Evolutionary conservation across 2,329 filamentous ascomycete species (phyloP).

Genomic region (Metarhizium brunneum): DNA sequence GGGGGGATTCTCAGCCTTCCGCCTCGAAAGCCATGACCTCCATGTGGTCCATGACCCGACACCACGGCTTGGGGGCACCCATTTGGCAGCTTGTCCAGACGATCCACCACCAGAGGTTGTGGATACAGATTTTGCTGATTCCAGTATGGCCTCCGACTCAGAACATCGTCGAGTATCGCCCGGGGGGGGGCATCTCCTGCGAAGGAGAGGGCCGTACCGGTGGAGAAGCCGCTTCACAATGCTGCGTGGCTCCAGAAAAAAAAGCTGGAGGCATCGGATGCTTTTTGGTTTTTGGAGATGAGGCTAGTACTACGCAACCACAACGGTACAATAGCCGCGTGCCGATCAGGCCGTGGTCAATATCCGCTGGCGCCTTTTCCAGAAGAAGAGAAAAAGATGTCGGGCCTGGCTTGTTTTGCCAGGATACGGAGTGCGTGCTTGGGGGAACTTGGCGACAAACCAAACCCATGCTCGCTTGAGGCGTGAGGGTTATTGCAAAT

Average conservation of each 20-base stretch:
- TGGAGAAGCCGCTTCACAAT: background rate
- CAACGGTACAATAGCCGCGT: too few relatives aligned
- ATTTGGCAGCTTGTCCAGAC: background rate
- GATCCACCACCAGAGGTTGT: background rate
- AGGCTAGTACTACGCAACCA: too few relatives aligned
- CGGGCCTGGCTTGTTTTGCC: too few relatives aligned
- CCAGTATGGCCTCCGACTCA: background rate
- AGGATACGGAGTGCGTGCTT: too few relatives aligned
- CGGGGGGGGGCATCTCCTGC: background rate
- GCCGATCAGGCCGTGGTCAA: too few relatives aligned
- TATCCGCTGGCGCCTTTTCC: too few relatives aligned
- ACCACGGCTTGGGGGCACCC: background rate
- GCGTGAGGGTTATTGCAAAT: background rate
- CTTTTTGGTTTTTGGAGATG: too few relatives aligned
- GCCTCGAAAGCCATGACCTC: background rate
- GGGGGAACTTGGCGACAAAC: background rate
- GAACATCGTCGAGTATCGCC: background rate
- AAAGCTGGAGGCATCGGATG: too few relatives aligned
- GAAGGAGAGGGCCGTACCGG: conserved; percentile 8
- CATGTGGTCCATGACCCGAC: background rate
- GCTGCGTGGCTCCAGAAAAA: too few relatives aligned
- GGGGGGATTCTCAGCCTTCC: background rate
- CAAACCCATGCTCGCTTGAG: background rate
- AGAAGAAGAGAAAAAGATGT: too few relatives aligned
- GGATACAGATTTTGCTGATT: background rate